Base-by-base conservation (phyloP, 306 rosid species). In the Sicyos baderoa region DNA sequence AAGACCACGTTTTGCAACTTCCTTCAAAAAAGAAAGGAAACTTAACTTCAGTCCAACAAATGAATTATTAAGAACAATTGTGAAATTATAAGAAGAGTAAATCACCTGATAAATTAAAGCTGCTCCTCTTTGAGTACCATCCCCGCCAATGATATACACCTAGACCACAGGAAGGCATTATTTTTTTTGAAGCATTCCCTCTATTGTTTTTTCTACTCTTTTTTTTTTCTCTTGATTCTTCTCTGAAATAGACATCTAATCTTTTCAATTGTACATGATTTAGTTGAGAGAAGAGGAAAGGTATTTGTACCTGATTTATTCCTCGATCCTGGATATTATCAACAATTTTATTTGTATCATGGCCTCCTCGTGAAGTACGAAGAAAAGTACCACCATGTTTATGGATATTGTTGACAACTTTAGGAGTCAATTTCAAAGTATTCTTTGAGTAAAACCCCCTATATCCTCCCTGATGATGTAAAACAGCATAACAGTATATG, bases 81-180 rank as follows among this genome's bases (percentile, higher is more conserved):
- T 57, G 57, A 81, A 59, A 76, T 72, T 63, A 50, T 57, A 37
- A 52, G 54, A 74, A 52, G 57, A 77, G 82, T 45, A 47, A 45
- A 63, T 81, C 79, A 89, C 98, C 97, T 89, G 87, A 74, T 82
- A 82, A 76, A 93, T 85, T 68, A 78, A 70, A 35, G 88, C 86
- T 56, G 95, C 98, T 86, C 98, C 97, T 82, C 63, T 93, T 76
- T 93, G 97, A 56, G 96, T 93, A 52, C 97, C 98, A 80, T 93
- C 98, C 13, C 98, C 98, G 48, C 98, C 97, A 76, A 93, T 93
- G 76, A 93, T 86, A 77, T 89, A 93, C 61, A 89, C 96, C 97
- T 88, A 53, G 59, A 71, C 75, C 10, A 74, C 73, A 42, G 68
- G 52, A 49, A 75, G 51, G 74, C 18, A 75, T 73, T 72, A 75